These are phyloP conservation scores for Geosmithia morbida DNA, from an alignment of 2,329 filamentous ascomycete species.

Conservation along the genomic window DNA sequence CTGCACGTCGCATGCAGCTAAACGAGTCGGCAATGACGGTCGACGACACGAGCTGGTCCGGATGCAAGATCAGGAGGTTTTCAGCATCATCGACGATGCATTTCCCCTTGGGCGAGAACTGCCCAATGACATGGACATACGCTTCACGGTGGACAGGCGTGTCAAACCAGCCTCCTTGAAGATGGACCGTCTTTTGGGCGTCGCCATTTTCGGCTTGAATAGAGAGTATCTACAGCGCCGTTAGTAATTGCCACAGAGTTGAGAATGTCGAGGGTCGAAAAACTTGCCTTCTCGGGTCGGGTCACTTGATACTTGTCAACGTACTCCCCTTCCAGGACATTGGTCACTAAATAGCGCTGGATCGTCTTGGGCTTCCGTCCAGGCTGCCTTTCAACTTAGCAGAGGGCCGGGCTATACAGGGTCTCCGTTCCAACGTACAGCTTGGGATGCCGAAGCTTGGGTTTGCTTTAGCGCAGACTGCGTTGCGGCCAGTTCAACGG, in stretches of 20 bases:
- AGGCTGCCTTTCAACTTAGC: constrained; percentile 55
- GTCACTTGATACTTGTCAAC: constrained; percentile 43
- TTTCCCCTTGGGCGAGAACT: constrained; percentile 53
- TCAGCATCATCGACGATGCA: constrained; percentile 72
- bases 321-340: constrained; percentile 57
- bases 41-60: constrained; percentile 87
- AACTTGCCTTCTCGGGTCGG: constrained; percentile 56
- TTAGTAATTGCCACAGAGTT: neutral
- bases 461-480: constrained; percentile 35
- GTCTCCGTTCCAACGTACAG: constrained; percentile 18
- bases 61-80: constrained; percentile 82
- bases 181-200: constrained; percentile 49
- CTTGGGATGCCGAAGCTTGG: constrained; percentile 9
- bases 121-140: constrained; percentile 76
- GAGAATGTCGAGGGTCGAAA: neutral
- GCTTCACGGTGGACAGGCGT: constrained; percentile 61
- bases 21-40: constrained; percentile 97
- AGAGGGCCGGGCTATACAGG: constrained; percentile 14
- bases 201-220: constrained; percentile 66
- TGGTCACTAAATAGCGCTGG: constrained; percentile 73
- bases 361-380: constrained; percentile 57
- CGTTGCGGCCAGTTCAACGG: constrained; percentile 58
- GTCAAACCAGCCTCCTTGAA: constrained; percentile 78
- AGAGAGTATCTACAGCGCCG: constrained; percentile 48
- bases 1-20: constrained; percentile 75